phyloP scores from a whole-genome alignment of 495 filamentous ascomycete genomes.

The Eremomyces bilateralis region DNA sequence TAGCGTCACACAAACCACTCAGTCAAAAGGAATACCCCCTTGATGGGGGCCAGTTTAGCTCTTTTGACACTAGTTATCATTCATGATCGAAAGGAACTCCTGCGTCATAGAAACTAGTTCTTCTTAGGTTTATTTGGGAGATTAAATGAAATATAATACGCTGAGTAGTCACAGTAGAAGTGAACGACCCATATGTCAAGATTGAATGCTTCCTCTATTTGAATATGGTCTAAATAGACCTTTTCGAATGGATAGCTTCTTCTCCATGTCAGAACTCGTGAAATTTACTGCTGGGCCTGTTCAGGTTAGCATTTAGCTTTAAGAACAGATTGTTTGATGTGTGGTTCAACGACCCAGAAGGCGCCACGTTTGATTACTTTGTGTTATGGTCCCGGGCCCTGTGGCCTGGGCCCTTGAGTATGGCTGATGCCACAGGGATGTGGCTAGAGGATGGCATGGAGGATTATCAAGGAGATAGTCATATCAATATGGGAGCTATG shows the following conservation, averaged over 20 bases:
- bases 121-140: slow-evolving; percentile 1
- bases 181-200: slow-evolving; percentile 5
- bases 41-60: too few relatives aligned
- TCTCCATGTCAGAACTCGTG: not conserved
- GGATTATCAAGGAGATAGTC: too few relatives aligned
- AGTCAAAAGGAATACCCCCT: too few relatives aligned
- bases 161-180: slow-evolving; percentile 4
- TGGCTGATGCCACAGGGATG: too few relatives aligned
- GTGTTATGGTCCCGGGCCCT: too few relatives aligned
- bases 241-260: slow-evolving; percentile 2
- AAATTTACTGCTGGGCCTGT: slow-evolving; percentile 4
- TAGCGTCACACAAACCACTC: too few relatives aligned
- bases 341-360: too few relatives aligned
- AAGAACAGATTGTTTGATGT: too few relatives aligned
- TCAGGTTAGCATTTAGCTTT: not conserved
- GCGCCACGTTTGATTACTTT: not conserved
- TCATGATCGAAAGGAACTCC: slow-evolving; percentile 2
- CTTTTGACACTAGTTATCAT: not conserved
- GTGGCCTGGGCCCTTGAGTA: too few relatives aligned
- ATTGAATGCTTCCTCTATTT: slow-evolving; percentile 5
- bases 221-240: slow-evolving; percentile 7
- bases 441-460: too few relatives aligned
- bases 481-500: too few relatives aligned
- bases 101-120: not conserved
- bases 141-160: slow-evolving; percentile 3